Evolutionary conservation across 345 rosid genomes (phyloP), one percentile per base, ranked within the genome.

Genomic region (Corchorus capsularis): DNA sequence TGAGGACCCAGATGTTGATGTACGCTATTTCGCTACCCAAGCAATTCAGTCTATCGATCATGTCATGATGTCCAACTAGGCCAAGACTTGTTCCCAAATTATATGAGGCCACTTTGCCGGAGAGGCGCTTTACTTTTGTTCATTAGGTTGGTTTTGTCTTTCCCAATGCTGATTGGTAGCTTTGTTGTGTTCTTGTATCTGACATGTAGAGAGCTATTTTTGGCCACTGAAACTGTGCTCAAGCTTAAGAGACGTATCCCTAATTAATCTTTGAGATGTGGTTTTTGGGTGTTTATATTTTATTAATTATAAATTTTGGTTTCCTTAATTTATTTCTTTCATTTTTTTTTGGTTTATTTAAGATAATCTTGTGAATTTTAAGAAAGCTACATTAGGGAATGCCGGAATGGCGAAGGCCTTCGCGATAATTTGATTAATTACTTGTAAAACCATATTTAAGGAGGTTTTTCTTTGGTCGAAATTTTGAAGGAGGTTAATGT

Each of bases 1-100:
- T 15, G 97, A 93, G 82, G 98, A 94, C 73, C 95, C 98, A 14
- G 98, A 94, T 49, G 97, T 91, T 32, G 97, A 93, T 84, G 98
- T 94, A 52, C 86, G 98, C 17, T 94, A 84, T 63, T 94, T 91
- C 72, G 94, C 98, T 27, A 86, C 78, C 71, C 89, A 91, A 89
- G 98, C 97, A n/a, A 80, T 94, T 55, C 97, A 87, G 73, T 86
- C 97, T 0, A 91, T 87, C 72, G 91, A 91, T 70, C 89, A 87
- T 43, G 87, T 87, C 59, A 88, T 90, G 94, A 93, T 94, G 95
- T 90, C 94, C 65, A 83, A 82, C 84, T 88, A 92, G 67, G 39
- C 27, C 39, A 46, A 46, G 4, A 70, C 20, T 6, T 22, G 64
- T 41, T 15, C 19, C 15, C 71, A 11, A 12, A 27, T 47, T 11